Base-by-base conservation (phyloP, 192 early-diverging fungal genomes). In the Diversispora epigaea region DNA sequence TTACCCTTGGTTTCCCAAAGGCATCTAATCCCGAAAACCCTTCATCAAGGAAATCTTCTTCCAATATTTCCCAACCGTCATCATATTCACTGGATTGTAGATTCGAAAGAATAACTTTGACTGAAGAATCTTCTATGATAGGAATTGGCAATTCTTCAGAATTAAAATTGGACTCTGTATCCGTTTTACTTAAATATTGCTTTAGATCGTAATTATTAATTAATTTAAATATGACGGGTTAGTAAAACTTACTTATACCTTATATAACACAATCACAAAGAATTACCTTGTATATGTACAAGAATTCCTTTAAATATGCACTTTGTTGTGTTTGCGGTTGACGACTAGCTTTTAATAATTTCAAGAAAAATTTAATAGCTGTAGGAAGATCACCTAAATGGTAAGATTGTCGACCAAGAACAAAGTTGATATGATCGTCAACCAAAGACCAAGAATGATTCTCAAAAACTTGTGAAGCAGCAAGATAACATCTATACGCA, bases 391-490 rank as follows among this genome's bases (percentile, higher is more conserved):
- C 85, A 14, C 91, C 91, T 40, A 92, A 83, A 66, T 93, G 88
- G 73, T 88, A 91, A 25, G 89, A 88, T 75, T 95, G 92, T 61
- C 90, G 83, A 9, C 95, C 95, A 5, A 97, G 85, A 12, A 93
- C 87, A 71, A 96, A 96, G 77, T 95, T 86, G 69, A 97, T 89
- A 77, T 96, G 93, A 77, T 95, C 93, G 54, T 95, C 93, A n/a
- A 92, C 87, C 0, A 95, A 79, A 9, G 84, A 81, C 94, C 94
- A 96, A 11, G 79, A 83, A 11, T 79, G 77, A 11, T 79, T 76
- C 11, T 87, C 85, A 72, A 91, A 91, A 17, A 92, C 85, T 41
- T 77, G 65, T 14, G 86, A 80, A 6, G 93, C 90, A 9, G 81
- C 75, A 45, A 80, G 78, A 75, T 97, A 94, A 77, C 93, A 94